Conservation (phyloP, 2,329 filamentous ascomycete species). For the Fonsecaea erecta region DNA sequence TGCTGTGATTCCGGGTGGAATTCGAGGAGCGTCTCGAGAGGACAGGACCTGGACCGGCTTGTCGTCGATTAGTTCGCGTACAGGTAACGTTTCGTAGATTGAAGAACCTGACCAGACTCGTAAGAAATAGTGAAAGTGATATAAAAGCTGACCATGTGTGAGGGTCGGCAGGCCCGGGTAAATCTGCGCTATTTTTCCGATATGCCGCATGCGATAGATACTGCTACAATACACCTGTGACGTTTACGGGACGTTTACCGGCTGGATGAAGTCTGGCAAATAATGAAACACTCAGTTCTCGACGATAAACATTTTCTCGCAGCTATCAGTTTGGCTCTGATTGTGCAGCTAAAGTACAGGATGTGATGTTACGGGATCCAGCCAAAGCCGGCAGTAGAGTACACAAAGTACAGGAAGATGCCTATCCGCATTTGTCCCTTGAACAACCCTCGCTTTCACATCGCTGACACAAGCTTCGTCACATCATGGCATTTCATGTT, state of each 20-base stretch:
- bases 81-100: background rate
- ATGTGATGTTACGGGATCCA: background rate
- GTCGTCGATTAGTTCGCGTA: background rate
- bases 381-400: constrained; percentile 1
- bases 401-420: background rate
- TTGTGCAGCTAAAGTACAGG: background rate
- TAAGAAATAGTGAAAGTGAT: background rate
- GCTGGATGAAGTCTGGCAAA: background rate
- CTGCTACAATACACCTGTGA: too few species aligned
- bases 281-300: background rate
- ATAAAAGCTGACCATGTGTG: background rate
- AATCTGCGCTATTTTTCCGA: constrained; percentile 10
- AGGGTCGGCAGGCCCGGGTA: constrained; percentile 1
- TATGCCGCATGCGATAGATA: background rate
- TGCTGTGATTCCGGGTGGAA: too few species aligned
- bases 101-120: too few species aligned
- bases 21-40: too few species aligned
- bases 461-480: constrained; percentile 5
- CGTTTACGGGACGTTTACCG: too few species aligned
- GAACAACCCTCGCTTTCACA: background rate
- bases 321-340: background rate
- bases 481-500: constrained; percentile 14
- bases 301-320: background rate
- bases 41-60: too few species aligned
- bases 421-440: background rate